Evolutionary conservation across 2,329 filamentous ascomycete species (phyloP).

Genomic region (Alternaria rosae): DNA sequence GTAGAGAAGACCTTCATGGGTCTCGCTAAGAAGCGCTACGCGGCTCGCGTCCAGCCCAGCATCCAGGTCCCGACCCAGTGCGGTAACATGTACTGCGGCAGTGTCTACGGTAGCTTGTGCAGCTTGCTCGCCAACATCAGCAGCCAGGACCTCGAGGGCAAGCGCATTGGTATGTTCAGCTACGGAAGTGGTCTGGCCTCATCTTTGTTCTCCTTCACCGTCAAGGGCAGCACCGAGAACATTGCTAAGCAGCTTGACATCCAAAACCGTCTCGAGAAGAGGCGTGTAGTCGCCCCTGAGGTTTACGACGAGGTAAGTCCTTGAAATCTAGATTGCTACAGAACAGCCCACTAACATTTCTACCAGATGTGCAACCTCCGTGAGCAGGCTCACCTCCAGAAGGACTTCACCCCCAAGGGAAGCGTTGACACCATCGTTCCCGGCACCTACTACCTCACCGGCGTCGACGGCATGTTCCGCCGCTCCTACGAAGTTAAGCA

Average conservation of each 20-base stretch:
- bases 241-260: conserved; percentile 58
- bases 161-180: conserved; percentile 61
- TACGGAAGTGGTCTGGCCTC: conserved; percentile 61
- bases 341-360: conserved; percentile 33
- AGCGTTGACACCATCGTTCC: conserved; percentile 54
- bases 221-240: conserved; percentile 57
- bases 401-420: conserved; percentile 57
- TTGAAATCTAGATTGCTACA: conserved; percentile 3
- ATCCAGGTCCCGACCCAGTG: conserved; percentile 61
- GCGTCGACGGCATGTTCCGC: conserved; percentile 61
- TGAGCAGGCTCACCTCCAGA: conserved; percentile 60
- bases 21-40: conserved; percentile 61
- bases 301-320: conserved; percentile 56
- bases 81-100: conserved; percentile 64
- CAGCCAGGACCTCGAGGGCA: conserved; percentile 57
- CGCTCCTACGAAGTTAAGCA: conserved; percentile 59
- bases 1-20: conserved; percentile 63
- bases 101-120: conserved; percentile 59
- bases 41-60: conserved; percentile 57
- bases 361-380: conserved; percentile 60
- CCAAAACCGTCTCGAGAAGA: conserved; percentile 54
- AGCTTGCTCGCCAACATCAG: conserved; percentile 57
- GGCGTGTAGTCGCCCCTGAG: conserved; percentile 56
- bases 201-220: conserved; percentile 59
- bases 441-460: conserved; percentile 61